Evolutionary conservation across 1,139 yeast species (phyloP).

Genomic region (Lodderomyces theae): DNA sequence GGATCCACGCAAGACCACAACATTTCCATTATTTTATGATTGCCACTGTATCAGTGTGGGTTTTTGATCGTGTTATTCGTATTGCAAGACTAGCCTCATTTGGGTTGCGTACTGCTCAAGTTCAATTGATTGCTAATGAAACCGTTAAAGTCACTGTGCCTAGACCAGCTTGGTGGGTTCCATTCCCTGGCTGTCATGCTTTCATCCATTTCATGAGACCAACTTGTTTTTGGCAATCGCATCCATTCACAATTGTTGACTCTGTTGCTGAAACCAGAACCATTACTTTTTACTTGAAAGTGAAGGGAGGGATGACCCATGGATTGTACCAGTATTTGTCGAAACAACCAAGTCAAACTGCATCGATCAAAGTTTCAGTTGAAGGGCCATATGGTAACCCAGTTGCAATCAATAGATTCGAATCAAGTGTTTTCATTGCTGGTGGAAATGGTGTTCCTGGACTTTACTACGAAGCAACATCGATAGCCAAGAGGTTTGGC

Average conservation of each 20-base stretch:
- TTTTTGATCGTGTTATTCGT: conserved; percentile 55
- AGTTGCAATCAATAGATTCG: conserved; percentile 44
- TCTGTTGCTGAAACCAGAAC: conserved; percentile 27
- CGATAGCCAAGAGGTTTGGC: conserved; percentile 20
- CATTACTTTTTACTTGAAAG: conserved; percentile 37
- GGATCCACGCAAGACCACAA: conserved; percentile 51
- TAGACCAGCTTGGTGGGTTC: conserved; percentile 37
- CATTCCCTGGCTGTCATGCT: conserved; percentile 41
- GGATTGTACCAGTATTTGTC: conserved; percentile 43
- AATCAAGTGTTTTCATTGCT: conserved; percentile 51
- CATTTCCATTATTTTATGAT: conserved; percentile 47
- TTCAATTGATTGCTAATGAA: conserved; percentile 47
- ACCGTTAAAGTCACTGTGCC: conserved; percentile 38
- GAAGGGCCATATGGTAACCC: conserved; percentile 46
- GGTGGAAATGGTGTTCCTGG: conserved; percentile 79
- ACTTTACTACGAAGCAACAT: conserved; percentile 32
- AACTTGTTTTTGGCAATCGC: conserved; percentile 54
- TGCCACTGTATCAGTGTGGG: conserved; percentile 64
- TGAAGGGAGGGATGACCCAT: conserved; percentile 44
- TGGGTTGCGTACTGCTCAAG: conserved; percentile 50
- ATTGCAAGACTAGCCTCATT: conserved; percentile 45
- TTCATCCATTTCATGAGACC: conserved; percentile 39
- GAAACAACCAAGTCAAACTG: conserved; percentile 44
- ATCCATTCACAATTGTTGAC: conserved; percentile 53
- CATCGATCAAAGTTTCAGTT: conserved; percentile 30